These are phyloP conservation scores for Coemansia sp. DNA, from an alignment of 371 early-diverging fungal species.

Conservation along the genomic window DNA sequence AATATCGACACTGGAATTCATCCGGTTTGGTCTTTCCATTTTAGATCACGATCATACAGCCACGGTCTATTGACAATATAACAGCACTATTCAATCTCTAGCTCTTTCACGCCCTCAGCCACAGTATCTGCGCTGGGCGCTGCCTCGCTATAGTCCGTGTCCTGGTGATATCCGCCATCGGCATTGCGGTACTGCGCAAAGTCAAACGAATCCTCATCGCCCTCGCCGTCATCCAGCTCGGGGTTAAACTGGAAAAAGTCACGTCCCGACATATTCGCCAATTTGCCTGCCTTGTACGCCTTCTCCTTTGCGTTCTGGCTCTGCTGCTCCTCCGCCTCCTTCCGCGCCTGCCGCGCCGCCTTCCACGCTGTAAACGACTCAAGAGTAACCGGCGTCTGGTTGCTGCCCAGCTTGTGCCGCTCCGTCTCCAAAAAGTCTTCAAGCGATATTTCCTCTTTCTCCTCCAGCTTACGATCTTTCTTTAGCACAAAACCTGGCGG, in stretches of 20 bases:
- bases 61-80: too few relatives aligned
- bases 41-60: too few relatives aligned
- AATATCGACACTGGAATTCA: not conserved
- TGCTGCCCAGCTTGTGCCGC: slow-evolving; percentile 92
- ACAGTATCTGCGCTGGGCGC: not conserved
- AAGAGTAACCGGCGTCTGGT: slow-evolving; percentile 94
- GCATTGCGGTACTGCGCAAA: slow-evolving; percentile 46
- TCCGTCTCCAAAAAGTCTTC: slow-evolving; percentile 97
- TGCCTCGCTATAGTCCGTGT: slow-evolving; percentile 10
- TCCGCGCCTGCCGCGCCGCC: slow-evolving; percentile 72
- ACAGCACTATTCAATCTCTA: not conserved
- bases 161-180: slow-evolving; percentile 50
- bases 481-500: slow-evolving; percentile 97
- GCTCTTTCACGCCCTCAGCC: not conserved
- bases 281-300: slow-evolving; percentile 88
- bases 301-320: slow-evolving; percentile 81
- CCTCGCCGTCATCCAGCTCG: slow-evolving; percentile 78
- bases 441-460: slow-evolving; percentile 79
- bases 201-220: slow-evolving; percentile 60
- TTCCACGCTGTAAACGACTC: slow-evolving; percentile 97
- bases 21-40: too few relatives aligned
- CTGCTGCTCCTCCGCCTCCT: slow-evolving; percentile 68
- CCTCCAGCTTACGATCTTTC: slow-evolving; percentile 74
- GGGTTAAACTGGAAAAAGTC: slow-evolving; percentile 98
- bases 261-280: slow-evolving; percentile 91